Evolutionary conservation across 345 rosid species (phyloP), one percentile per base, ranked within the genome.

Genomic region (Pistacia integerrima): DNA sequence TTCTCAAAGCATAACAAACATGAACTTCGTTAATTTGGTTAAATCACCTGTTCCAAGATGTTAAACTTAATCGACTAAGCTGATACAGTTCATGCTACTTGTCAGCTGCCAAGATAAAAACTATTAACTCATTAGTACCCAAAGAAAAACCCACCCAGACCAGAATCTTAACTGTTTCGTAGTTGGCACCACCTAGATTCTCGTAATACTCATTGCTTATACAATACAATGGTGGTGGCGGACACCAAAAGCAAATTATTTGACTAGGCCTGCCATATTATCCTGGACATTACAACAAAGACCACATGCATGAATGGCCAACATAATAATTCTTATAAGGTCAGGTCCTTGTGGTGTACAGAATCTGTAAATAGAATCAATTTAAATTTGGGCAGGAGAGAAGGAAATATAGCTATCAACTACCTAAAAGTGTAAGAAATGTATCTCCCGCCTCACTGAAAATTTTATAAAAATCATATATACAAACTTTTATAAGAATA

Each of bases 401-500:
- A 41, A 4, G 36, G 48, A 58, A 8, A 8, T 0, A 57, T 55
- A 14, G 33, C 46, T 18, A 18, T 54, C 17, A 56, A 16, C 4
- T 0, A 38, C 46, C 46, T 7, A 2, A 38, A 41, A 35, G 20
- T 20, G 25, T 48, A 25, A 38, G 77, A 25, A 25, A 17, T 13
- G 1, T 57, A 64, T 38, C 57, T 66, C 65, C 69, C 28, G 25
- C 57, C 41, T 64, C 33, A 18, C 22, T 12, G 10, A 49, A 66
- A 33, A 36, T 13, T 20, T 14, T 20, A 44, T 3, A 17, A 52
- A 17, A 52, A 1, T 59, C 30, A 41, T 79, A 71, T 58, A 41
- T 55, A 70, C 79, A 75, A 36, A 25, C 54, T 63, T 49, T 44
- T 67, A 41, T 20, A 8, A n/a, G 46, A 17, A 60, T 10, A 5